Evolutionary conservation across 805 yeast species (phyloP).

Genomic region (Ogataea minuta): DNA sequence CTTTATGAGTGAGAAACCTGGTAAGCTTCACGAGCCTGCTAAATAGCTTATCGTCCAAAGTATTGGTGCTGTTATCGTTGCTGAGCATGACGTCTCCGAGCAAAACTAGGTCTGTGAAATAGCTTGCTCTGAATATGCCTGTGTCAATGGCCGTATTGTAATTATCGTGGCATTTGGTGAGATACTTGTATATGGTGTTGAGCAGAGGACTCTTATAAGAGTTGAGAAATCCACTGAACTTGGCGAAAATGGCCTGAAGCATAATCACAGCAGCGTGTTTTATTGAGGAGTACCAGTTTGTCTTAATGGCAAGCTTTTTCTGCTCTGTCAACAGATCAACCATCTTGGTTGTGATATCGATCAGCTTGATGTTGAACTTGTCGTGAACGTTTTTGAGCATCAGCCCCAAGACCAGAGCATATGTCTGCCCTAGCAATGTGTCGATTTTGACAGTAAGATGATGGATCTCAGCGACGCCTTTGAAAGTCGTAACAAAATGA

Average conservation of each 20-base stretch:
- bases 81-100: slow-evolving; percentile 31
- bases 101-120: slow-evolving; percentile 31
- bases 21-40: slow-evolving; percentile 31
- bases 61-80: slow-evolving; percentile 28
- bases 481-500: slow-evolving; percentile 20
- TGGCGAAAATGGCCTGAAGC: slow-evolving; percentile 30
- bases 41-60: slow-evolving; percentile 31
- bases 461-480: slow-evolving; percentile 22
- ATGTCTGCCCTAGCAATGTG: slow-evolving; percentile 26
- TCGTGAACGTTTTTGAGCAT: slow-evolving; percentile 33
- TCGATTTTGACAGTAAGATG: slow-evolving; percentile 27
- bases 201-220: slow-evolving; percentile 29
- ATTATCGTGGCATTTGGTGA: slow-evolving; percentile 34
- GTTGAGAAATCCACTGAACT: slow-evolving; percentile 36
- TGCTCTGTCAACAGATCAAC: slow-evolving; percentile 17
- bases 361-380: slow-evolving; percentile 31
- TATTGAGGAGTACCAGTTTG: slow-evolving; percentile 32
- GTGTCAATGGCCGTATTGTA: slow-evolving; percentile 33
- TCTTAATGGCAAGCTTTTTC: slow-evolving; percentile 32
- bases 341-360: slow-evolving; percentile 30
- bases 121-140: slow-evolving; percentile 32
- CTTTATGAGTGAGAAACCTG: slow-evolving; percentile 25
- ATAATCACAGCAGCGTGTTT: slow-evolving; percentile 33
- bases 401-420: slow-evolving; percentile 21
- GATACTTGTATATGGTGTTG: slow-evolving; percentile 31